Evolutionary conservation across 345 rosid species (phyloP).

Genomic region (Cardamine resedifolia): DNA sequence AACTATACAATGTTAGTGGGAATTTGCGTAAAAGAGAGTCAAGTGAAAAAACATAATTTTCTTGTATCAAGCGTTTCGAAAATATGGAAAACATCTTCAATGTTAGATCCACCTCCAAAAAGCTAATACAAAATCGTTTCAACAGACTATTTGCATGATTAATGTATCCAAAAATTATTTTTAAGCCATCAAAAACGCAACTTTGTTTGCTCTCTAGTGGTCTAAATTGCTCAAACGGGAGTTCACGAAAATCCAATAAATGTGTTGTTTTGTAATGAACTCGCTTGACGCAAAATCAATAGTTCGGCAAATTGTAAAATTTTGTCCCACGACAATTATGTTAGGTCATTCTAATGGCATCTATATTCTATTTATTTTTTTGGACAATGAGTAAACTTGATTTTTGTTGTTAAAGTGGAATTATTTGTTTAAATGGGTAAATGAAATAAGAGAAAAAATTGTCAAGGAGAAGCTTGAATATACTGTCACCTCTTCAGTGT

Average conservation of each 20-base stretch:
- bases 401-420: background rate
- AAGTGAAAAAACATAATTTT: too few relatives aligned
- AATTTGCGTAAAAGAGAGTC: too few relatives aligned
- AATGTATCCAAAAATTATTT: too few relatives aligned
- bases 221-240: background rate
- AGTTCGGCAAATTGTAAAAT: background rate
- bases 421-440: background rate
- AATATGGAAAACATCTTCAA: too few relatives aligned
- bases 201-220: background rate
- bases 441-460: background rate
- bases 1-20: too few relatives aligned
- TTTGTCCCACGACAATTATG: background rate
- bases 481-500: background rate
- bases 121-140: background rate
- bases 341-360: background rate
- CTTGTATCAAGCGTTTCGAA: too few relatives aligned
- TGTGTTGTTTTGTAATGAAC: background rate
- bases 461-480: background rate
- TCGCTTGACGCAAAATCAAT: background rate
- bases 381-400: background rate
- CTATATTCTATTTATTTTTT: too few relatives aligned
- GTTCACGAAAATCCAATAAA: background rate
- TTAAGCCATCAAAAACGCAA: too few relatives aligned
- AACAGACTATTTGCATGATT: too few relatives aligned
- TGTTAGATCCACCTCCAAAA: too few relatives aligned